Base-by-base conservation (phyloP, 2,329 filamentous ascomycete genomes). In the Thelonectria blattea region DNA sequence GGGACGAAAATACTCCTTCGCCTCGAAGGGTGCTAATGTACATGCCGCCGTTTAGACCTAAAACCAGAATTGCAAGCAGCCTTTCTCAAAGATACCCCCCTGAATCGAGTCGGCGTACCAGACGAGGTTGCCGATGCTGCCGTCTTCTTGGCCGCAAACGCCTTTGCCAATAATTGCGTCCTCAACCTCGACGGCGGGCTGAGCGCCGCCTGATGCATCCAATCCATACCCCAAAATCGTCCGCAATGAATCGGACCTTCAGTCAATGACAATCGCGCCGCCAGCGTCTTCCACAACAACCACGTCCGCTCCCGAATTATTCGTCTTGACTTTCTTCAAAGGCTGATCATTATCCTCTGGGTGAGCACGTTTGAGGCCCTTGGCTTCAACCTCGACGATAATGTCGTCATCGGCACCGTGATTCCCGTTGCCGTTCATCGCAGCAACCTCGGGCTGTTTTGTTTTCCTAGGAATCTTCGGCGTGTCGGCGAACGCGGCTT, bases 101-200 rank as follows among this genome's bases (percentile, higher is more conserved):
- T 74, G 3, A 67, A 69, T 85, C 87, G 92, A 30, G 86, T 94
- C 64, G 92, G 91, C 15, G 77, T 79, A 34, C 80, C 84, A 8
- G 81, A 85, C 24, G 92, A 96, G 74, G 85, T 96, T 32, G 92
- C 92, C n/a, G 88, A 93, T 71, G 92, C 92, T 56, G 91, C 90
- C 48, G 72, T 89, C 27, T 96, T 96, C 74, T 82, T 96, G 15
- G 89, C 86, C 30, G 83, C 83, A 48, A 96, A 95, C 74, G 79
- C 85, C 63, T 97, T 94, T 76, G 91, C 92, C 57, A 94, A 94
- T 74, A 96, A 96, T 66, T 95, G 91, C 74, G 83, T 93, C 52
- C 81, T 97, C 52, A 95, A 93, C 74, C 81, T 97, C 27, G 93
- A 96, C 75, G 93, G 93, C 15, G 93, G 93, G 1, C 75, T 96